Evolutionary conservation across 805 yeast species (phyloP).

Genomic region (Teunomyces aglyptinius): DNA sequence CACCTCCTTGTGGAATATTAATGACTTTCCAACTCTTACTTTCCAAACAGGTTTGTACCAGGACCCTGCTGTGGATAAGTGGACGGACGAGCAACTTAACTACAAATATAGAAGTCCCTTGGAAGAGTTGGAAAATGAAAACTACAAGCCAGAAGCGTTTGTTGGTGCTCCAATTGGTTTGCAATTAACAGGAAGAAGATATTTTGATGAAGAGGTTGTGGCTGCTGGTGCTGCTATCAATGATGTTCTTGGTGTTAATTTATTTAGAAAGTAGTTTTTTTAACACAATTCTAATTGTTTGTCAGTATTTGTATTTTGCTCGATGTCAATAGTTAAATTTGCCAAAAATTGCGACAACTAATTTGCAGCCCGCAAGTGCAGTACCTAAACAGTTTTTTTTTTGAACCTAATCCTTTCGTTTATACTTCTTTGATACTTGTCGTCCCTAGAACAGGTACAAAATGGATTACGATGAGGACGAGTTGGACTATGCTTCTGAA

Average conservation of each 20-base stretch:
- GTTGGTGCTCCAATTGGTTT: constrained; percentile 55
- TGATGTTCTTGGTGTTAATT: constrained; percentile 32
- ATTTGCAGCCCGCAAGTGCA: constrained; percentile 1
- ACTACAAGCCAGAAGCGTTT: constrained; percentile 47
- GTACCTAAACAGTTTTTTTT: not conserved
- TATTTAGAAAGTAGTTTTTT: constrained; percentile 23
- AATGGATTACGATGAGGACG: constrained; percentile 22
- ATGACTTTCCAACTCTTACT: constrained; percentile 67
- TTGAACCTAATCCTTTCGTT: not conserved
- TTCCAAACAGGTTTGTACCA: constrained; percentile 62
- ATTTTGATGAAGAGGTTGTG: constrained; percentile 56
- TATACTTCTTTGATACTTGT: not conserved
- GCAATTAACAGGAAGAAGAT: constrained; percentile 54
- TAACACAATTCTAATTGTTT: no score
- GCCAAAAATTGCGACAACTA: not conserved
- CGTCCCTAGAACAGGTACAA: not conserved
- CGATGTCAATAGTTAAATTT: no score
- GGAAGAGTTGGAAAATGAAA: constrained; percentile 48
- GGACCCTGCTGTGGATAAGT: constrained; percentile 53
- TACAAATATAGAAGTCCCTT: constrained; percentile 44
- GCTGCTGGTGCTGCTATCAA: constrained; percentile 44
- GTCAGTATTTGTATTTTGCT: not conserved
- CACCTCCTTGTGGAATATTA: constrained; percentile 68
- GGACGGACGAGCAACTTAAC: constrained; percentile 33
- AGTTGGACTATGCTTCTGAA: constrained; percentile 25